Evolutionary conservation across 352 stramenopile species (phyloP), one percentile per base, ranked within the genome.

Genomic region (Pythium diclinum): DNA sequence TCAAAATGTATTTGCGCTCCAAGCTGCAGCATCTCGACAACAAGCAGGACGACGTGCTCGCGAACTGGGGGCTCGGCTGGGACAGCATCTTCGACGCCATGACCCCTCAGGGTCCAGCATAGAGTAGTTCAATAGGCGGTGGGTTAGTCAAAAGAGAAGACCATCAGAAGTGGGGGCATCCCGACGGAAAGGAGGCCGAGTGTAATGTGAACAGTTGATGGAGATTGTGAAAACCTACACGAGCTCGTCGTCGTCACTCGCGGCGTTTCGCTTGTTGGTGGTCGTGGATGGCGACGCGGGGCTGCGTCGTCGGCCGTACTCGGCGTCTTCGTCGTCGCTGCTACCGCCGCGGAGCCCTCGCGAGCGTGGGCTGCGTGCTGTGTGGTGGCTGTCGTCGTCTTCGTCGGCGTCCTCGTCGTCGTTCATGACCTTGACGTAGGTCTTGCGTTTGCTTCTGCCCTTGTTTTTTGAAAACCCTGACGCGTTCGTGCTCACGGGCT

Each of bases 31-130:
- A 83, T 47, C 76, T 89, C 30, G 69, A 69, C 32, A 65, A 76
- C 33, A 40, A 69, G 32, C 64, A 77, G 36, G 82, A 91, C 63
- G 76, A 88, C 36, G 80, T 85, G 32, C 64, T 88, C 7, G 83
- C 78, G 9, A 85, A 75, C 14, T 91, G 82, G 82, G 79, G 80
- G 1, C 56, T 89, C 51, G 80, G 67, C 13, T 91, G 80, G 80
- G 74, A 89, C 48, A 75, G 75, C 9, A 67, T 91, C 23, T 89
- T 91, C 46, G 78, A 88, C 17, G 75, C 70, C 14, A 72, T 65
- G 36, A 71, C 61, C 28, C 48, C 49, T 38, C 28, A 68, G 49
- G n/a, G 68, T 21, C 3, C 40, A 32, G 25, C 10, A 44, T 42
- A 19, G 16, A 59, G 9, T 14, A 46, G 38, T 5, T 46, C 38